Base-by-base conservation (phyloP, 2,329 filamentous ascomycete species). In the Penicillium sp. region DNA sequence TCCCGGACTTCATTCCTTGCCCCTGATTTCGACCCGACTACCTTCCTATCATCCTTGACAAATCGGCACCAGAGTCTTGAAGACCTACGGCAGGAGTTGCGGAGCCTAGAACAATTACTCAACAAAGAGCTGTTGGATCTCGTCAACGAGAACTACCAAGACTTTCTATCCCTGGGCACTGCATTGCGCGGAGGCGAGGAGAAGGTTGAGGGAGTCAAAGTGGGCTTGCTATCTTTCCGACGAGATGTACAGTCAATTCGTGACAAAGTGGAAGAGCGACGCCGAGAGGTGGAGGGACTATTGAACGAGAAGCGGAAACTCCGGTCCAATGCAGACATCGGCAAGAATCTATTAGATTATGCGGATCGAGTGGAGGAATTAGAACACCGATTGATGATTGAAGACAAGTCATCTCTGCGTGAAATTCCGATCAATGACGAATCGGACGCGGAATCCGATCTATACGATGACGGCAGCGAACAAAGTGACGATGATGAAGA, bases 61-160 rank as follows among this genome's bases (percentile, higher is more conserved):
- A 87, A 95, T 71, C 89, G 95, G 1, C 95, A 99, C 74, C 95
- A 99, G 74, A 97, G 93, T 0, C 90, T 99, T 48, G 93, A 96
- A 72, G 95, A 99, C 73, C 81, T 99, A 31, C 90, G 93, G 35
- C 79, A 88, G 5, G 96, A 99, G 69, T 82, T 99, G 16, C 88
- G 93, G 45, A 86, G 92, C 57, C 84, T 96, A 52, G 90, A 88
- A 65, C 85, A 90, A 65, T 83, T 88, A 21, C 87, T 99, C 59
- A 90, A 88, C 68, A 86, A 89, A 61, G 95, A 99, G 77, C 82
- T 99, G 3, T 82, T 99, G 19, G 93, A 97, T 76, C 85, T 99
- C 8, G 95, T 99, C 64, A 99, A 99, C 71, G 85, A 89, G 51
- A 96, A 99, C 75, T 98, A 99, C 73, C 89, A 91, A 48, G 90